Evolutionary conservation across 495 filamentous ascomycete genomes (phyloP).

Genomic region (Tuber microsphaerosporum): DNA sequence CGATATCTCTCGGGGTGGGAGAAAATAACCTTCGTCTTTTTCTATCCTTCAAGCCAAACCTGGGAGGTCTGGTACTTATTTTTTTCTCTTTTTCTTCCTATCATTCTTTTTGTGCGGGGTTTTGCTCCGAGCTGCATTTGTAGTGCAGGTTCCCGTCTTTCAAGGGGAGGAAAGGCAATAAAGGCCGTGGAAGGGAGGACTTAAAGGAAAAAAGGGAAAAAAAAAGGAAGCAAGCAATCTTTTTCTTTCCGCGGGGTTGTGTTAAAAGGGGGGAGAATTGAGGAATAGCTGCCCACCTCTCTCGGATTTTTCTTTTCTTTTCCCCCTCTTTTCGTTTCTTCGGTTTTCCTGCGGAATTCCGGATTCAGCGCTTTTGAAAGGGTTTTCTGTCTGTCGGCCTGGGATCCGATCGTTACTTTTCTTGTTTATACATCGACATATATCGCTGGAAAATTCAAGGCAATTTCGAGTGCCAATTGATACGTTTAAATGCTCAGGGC

Average conservation of each 20-base stretch:
- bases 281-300: background rate
- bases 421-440: conserved; percentile 6
- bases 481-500: background rate
- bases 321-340: background rate
- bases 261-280: background rate
- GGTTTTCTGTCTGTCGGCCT: background rate
- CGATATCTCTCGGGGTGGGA: background rate
- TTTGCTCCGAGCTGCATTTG: background rate
- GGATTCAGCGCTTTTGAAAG: background rate
- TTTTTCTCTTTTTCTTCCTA: background rate
- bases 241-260: background rate
- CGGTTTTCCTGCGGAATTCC: background rate
- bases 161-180: background rate
- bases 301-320: background rate
- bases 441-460: conserved; percentile 8
- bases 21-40: background rate
- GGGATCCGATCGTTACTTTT: conserved; percentile 6
- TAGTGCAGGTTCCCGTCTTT: background rate
- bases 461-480: conserved; percentile 10
- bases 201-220: background rate
- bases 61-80: background rate
- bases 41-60: background rate
- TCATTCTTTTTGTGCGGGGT: background rate
- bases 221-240: background rate
- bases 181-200: background rate